Conservation (phyloP, 345 rosid species). For the Arabidopsis arenosa region DNA sequence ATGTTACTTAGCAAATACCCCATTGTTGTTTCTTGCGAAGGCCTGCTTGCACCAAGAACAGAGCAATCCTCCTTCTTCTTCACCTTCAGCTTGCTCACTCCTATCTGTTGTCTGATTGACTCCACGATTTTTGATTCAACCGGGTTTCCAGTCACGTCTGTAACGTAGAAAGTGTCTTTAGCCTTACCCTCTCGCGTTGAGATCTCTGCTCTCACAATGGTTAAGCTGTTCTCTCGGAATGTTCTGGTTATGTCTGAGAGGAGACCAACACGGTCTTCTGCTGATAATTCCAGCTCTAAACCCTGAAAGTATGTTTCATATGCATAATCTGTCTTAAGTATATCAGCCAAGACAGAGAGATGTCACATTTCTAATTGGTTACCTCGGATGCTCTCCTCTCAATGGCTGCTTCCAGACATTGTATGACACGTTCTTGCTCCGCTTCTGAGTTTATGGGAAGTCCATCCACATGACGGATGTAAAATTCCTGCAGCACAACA, state of each 20-base stretch:
- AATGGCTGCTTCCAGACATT: slow-evolving; percentile 86
- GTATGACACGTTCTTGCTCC: slow-evolving; percentile 70
- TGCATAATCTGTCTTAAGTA: slow-evolving; percentile 1
- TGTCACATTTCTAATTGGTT: slow-evolving; percentile 6
- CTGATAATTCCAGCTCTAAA: slow-evolving; percentile 74
- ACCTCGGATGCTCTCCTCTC: slow-evolving; percentile 82
- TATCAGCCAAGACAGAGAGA: background rate
- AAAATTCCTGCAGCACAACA: slow-evolving; percentile 63
- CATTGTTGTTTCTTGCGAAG: slow-evolving; percentile 51
- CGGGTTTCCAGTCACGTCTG: slow-evolving; percentile 73
- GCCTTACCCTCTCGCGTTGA: slow-evolving; percentile 81
- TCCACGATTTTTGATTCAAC: slow-evolving; percentile 78
- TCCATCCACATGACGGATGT: slow-evolving; percentile 80
- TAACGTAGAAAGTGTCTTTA: slow-evolving; percentile 75
- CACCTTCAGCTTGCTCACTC: slow-evolving; percentile 65
- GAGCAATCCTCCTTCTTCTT: slow-evolving; percentile 54
- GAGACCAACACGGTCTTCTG: slow-evolving; percentile 84
- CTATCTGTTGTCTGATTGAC: slow-evolving; percentile 80
- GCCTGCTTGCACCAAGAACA: slow-evolving; percentile 30
- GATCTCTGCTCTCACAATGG: slow-evolving; percentile 91
- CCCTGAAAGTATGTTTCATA: slow-evolving; percentile 57
- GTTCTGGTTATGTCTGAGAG: slow-evolving; percentile 93
- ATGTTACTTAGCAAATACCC: slow-evolving; percentile 32
- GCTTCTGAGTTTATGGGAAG: slow-evolving; percentile 77
- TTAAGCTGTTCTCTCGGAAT: slow-evolving; percentile 87